Base-by-base conservation (phyloP, 805 yeast species). In the Priceomyces haplophilus region DNA sequence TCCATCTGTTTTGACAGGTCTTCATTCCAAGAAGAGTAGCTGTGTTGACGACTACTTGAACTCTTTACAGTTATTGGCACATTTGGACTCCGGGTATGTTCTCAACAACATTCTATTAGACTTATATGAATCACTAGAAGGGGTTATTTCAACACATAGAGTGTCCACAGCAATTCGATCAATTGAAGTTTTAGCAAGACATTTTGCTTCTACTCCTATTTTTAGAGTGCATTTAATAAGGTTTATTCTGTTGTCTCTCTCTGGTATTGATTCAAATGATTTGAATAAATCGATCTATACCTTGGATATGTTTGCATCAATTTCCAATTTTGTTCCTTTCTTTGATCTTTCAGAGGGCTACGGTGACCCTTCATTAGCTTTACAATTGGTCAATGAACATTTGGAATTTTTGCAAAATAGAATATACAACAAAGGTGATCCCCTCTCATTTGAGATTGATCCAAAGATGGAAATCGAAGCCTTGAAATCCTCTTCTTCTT, bases 261-360 rank as follows among this genome's bases (percentile, higher is more conserved):
- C 89, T 0, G 96, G 93, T 23, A 80, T 93, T 21, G 98, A 93
- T 58, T 78, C 90, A 0, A 93, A 90, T 58, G 99, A 93, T 61
- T 72, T 88, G 38, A 73, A 71, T 11, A 79, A 90, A 56, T 83
- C 96, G 0, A 71, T 81, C 12, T 75, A 79, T 40, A 76, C 95
- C 0, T 64, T 90, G 32, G 77, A 82, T 44, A 74, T 85, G 15
- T 75, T 93, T 42, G 83, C 87, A 8, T 72, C 87, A 0, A 76
- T 83, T 18, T 82, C 88, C 0, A 70, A 84, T 5, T 83, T 82
- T 43, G 77, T 85, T 2, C 97, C 97, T 1, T 72, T 89, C 47
- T 67, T 69, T 21, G 88, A 85, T 52, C 54, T 86, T 8, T 73
- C 76, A 7, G 65, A 64, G 7, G 78, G 72, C 1, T 55, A 65